These are phyloP conservation scores for Takashimella tepidaria DNA, from an alignment of 1,284 basidiomycete species.

Conservation along the genomic window DNA sequence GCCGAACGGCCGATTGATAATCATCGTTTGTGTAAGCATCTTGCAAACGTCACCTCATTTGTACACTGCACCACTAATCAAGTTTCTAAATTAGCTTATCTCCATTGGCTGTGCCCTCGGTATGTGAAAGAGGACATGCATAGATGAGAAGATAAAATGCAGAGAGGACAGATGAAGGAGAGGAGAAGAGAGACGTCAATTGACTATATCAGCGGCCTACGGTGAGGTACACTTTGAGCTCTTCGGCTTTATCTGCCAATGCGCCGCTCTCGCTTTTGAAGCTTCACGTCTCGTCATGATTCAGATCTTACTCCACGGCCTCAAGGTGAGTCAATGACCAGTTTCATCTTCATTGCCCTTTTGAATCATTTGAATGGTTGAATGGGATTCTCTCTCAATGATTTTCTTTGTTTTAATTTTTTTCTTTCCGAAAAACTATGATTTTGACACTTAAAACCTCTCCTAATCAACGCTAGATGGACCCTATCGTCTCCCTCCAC, in stretches of 20 bases:
- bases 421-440: too few relatives aligned
- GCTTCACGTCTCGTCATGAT: slow-evolving; percentile 83
- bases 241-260: slow-evolving; percentile 78
- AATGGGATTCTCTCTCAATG: too few relatives aligned
- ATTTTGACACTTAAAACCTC: too few relatives aligned
- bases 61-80: too few relatives aligned
- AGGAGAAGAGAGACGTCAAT: background rate
- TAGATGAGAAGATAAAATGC: slow-evolving; percentile 8
- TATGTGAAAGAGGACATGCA: slow-evolving; percentile 42
- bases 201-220: slow-evolving; percentile 47
- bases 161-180: slow-evolving; percentile 11
- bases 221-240: slow-evolving; percentile 83
- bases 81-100: slow-evolving; percentile 53
- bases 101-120: slow-evolving; percentile 87
- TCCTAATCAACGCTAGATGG: slow-evolving; percentile 56
- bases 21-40: slow-evolving; percentile 62
- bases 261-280: slow-evolving; percentile 62
- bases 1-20: slow-evolving; percentile 69
- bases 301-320: slow-evolving; percentile 85
- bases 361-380: background rate
- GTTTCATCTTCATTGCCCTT: background rate
- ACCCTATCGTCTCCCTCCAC: slow-evolving; percentile 89
- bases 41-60: too few relatives aligned
- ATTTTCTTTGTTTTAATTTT: too few relatives aligned
- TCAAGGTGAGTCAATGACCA: slow-evolving; percentile 67